These are phyloP conservation scores for Zymoseptoria pseudotritici DNA, from an alignment of 2,329 filamentous ascomycete species.

Conservation along the genomic window DNA sequence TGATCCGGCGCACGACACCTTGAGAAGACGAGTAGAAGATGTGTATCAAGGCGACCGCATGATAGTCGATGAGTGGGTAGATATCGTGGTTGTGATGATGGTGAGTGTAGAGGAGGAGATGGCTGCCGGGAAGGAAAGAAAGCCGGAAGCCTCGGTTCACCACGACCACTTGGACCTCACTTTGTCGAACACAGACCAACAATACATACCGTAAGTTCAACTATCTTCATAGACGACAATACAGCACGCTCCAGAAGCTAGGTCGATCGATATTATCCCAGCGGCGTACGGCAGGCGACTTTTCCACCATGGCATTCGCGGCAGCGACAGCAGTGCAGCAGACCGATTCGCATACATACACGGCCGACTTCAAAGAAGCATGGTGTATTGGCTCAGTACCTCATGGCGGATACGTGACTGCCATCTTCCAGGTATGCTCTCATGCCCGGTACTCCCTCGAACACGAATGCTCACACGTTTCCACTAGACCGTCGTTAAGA, in stretches of 20 bases:
- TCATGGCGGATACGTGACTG: constrained; percentile 63
- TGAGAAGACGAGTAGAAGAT: no score
- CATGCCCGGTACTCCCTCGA: not conserved
- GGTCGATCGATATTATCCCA: not conserved
- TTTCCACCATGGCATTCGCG: constrained; percentile 17
- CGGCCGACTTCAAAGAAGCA: constrained; percentile 47
- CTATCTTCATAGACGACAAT: not conserved
- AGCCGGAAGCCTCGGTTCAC: not conserved
- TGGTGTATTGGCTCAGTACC: constrained; percentile 66
- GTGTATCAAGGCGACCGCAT: no score
- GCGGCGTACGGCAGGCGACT: not conserved
- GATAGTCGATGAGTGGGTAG: not conserved
- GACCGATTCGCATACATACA: constrained; percentile 51
- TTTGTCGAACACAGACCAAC: not conserved
- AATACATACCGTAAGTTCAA: not conserved
- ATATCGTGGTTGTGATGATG: not conserved
- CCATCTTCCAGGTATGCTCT: constrained; percentile 39
- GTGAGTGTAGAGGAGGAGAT: not conserved
- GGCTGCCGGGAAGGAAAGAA: not conserved
- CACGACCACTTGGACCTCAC: not conserved
- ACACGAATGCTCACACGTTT: not conserved
- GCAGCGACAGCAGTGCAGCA: constrained; percentile 42
- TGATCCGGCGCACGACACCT: no score
- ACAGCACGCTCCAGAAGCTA: not conserved
- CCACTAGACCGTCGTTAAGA: constrained; percentile 47